phyloP scores from a whole-genome alignment of 257 asterid species.

The Paulownia fortunei region DNA sequence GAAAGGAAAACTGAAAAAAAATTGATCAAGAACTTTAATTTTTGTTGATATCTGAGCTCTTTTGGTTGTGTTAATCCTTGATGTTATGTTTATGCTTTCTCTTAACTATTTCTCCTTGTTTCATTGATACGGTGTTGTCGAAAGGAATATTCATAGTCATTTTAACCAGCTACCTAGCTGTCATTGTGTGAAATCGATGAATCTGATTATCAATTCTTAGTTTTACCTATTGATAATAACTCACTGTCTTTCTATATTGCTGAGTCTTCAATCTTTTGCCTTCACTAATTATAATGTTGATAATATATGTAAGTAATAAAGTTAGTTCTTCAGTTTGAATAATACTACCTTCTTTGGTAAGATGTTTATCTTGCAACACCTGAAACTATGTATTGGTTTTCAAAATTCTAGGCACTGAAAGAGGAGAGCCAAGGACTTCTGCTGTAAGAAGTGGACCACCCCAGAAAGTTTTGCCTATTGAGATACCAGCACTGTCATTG shows the following conservation, averaged over 20 bases:
- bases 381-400: background rate
- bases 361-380: background rate
- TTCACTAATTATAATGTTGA: too few relatives aligned
- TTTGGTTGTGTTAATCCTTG: background rate
- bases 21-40: background rate
- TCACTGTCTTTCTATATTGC: background rate
- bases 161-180: too few relatives aligned
- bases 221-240: background rate
- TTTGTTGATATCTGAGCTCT: background rate
- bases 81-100: background rate
- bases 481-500: slow-evolving; percentile 73
- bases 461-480: slow-evolving; percentile 82
- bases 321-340: too few relatives aligned
- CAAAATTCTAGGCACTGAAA: too few relatives aligned
- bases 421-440: slow-evolving; percentile 84
- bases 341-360: too few relatives aligned
- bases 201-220: background rate
- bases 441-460: slow-evolving; percentile 74
- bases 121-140: too few relatives aligned
- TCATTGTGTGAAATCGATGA: background rate
- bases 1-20: too few relatives aligned
- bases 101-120: background rate
- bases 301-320: too few relatives aligned
- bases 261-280: background rate
- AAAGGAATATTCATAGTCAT: too few relatives aligned